Base-by-base conservation (phyloP, 345 rosid species). In the Viola odorata region DNA sequence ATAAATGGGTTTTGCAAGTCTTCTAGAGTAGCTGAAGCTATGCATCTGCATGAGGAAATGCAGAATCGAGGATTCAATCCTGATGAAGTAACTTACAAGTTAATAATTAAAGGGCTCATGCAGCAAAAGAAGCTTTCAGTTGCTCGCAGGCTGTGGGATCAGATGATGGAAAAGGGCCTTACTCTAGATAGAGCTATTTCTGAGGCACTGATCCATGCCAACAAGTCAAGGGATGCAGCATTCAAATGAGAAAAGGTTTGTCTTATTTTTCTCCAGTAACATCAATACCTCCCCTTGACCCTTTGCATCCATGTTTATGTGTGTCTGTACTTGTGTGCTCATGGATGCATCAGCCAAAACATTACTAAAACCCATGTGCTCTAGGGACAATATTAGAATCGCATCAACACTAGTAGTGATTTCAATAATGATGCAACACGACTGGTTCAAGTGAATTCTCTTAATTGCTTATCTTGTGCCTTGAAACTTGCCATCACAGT, bases 121-220 rank as follows among this genome's bases (percentile, higher is more conserved):
- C 69, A 70, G 68, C 91, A 82, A 72, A 85, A 80, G 65, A 80
- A 82, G 56, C 44, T 85, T 58, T 63, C 83, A 37, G 38, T 59
- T 50, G 99, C 97, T 68, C 86, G 82, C 80, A 77, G 65, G 71
- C 69, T 90, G 64, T 94, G 99, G 99, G 97, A 88, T 82, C 81
- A 83, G 77, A 94, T 94, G 99, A 94, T 94, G 99, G 95, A 94
- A 73, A 88, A 77, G 73, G 97, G 99, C 58, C 86, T 86, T 70
- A 86, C 96, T 40, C 97, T 94, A 66, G 96, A 94, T 68, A 82
- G 78, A 73, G 69, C 81, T 69, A 67, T 81, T 65, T 86, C 97
- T 37, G 96, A 81, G 56, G 74, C 72, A 23, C 87, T 90, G 50
- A 74, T 90, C 52, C 74, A 77, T 49, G 85, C 86, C 50, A 75